phyloP scores from a whole-genome alignment of 2,329 filamentous ascomycete species.

The Colletotrichum kahawae region DNA sequence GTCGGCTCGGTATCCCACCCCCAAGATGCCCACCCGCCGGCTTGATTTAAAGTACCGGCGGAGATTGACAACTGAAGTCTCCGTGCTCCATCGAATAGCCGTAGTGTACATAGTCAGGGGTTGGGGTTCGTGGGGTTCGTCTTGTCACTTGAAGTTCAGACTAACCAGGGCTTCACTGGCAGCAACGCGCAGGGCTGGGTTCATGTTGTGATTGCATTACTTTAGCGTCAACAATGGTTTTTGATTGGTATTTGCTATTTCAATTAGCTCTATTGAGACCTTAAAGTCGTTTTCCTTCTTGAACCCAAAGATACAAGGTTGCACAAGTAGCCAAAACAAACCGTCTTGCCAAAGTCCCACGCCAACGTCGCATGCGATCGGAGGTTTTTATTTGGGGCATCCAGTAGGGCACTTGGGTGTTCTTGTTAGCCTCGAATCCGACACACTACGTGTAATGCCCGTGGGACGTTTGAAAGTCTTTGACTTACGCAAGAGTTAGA shows the following conservation, averaged over 20 bases:
- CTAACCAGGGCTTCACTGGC: neutral
- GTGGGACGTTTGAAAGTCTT: neutral
- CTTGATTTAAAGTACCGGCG: neutral
- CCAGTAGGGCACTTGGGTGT: neutral
- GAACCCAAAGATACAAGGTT: neutral
- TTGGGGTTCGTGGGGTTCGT: neutral
- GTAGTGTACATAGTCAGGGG: neutral
- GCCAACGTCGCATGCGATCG: neutral
- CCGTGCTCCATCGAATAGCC: neutral
- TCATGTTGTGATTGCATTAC: no score
- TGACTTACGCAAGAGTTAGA: neutral
- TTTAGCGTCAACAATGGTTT: neutral
- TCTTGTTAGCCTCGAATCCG: neutral
- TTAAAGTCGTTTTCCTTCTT: no score
- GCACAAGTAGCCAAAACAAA: neutral
- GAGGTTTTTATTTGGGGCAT: neutral
- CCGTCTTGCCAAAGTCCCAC: neutral
- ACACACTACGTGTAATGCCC: no score
- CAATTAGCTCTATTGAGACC: fast-evolving
- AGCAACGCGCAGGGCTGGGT: fast-evolving
- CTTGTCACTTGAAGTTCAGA: neutral
- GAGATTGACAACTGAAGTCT: neutral
- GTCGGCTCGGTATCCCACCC: neutral
- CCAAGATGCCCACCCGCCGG: neutral
- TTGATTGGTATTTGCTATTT: neutral